These are phyloP conservation scores for Globisporangium cederbergense DNA, from an alignment of 352 stramenopile species.

Conservation along the genomic window DNA sequence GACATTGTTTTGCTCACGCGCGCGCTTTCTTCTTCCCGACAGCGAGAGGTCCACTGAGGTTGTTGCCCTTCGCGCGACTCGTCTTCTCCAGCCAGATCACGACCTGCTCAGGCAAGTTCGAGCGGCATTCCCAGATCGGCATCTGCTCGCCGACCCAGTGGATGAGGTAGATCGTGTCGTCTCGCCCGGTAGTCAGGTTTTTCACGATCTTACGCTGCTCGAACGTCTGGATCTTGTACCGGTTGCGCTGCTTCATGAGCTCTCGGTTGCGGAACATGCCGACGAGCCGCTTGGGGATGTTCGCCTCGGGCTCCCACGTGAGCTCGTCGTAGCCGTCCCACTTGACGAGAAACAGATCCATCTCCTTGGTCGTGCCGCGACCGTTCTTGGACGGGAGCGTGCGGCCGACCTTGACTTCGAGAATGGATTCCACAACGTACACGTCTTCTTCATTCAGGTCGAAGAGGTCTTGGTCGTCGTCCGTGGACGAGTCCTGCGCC, in stretches of 20 bases:
- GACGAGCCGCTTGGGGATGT: conserved; percentile 64
- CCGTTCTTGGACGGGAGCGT: conserved; percentile 26
- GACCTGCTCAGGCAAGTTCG: conserved; percentile 49
- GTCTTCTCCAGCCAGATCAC: conserved; percentile 73
- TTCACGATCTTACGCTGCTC: conserved; percentile 46
- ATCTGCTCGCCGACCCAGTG: conserved; percentile 51
- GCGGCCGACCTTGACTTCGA: conserved; percentile 61
- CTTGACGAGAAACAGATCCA: conserved; percentile 72
- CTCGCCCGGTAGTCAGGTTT: conserved; percentile 50
- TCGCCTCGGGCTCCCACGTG: conserved; percentile 70
- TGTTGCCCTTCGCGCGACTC: conserved; percentile 24
- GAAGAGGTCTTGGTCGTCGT: conserved; percentile 62
- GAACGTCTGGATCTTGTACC: conserved; percentile 58
- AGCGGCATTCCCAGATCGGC: conserved; percentile 51
- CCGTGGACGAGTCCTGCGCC: conserved; percentile 48
- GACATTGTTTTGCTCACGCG: conserved; percentile 14
- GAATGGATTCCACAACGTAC: conserved; percentile 67
- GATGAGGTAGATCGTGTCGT: conserved; percentile 71
- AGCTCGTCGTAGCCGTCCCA: conserved; percentile 80
- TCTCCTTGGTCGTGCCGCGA: conserved; percentile 45
- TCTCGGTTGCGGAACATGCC: conserved; percentile 57
- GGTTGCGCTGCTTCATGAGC: conserved; percentile 36
- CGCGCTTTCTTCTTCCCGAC: conserved; percentile 39
- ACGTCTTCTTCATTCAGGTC: conserved; percentile 75
- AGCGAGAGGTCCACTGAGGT: not conserved